Evolutionary conservation across 345 rosid genomes (phyloP).

Genomic region (Citrus inodora): DNA sequence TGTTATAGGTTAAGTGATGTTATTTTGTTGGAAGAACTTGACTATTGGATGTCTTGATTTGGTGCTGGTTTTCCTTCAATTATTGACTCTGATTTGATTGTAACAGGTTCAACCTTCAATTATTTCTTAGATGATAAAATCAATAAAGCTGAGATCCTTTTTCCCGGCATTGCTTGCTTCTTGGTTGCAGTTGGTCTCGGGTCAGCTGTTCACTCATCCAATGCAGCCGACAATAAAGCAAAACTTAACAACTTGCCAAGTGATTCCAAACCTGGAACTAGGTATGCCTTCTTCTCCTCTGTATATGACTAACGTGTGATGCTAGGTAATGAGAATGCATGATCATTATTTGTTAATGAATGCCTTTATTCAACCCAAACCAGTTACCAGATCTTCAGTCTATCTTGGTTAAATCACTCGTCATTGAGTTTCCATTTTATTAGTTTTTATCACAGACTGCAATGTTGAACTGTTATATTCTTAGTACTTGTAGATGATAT

Average conservation of each 20-base stretch:
- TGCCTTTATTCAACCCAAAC: too few relatives aligned
- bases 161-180: constrained; percentile 84
- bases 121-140: constrained; percentile 82
- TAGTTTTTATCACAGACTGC: not conserved
- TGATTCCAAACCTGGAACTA: constrained; percentile 22
- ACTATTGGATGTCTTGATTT: not conserved
- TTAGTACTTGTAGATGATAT: not conserved
- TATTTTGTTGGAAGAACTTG: not conserved
- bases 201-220: constrained; percentile 72
- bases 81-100: constrained; percentile 13
- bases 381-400: not conserved
- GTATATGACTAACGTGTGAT: not conserved
- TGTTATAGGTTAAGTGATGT: constrained; percentile 49
- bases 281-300: constrained; percentile 24
- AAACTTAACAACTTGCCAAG: constrained; percentile 44
- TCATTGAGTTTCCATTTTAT: not conserved
- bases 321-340: not conserved
- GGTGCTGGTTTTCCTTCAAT: not conserved
- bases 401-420: not conserved
- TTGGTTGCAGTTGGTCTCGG: constrained; percentile 74
- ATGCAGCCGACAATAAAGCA: constrained; percentile 61
- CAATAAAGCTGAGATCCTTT: constrained; percentile 71
- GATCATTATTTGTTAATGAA: not conserved
- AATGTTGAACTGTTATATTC: not conserved
- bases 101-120: constrained; percentile 73